Conservation (phyloP, 768 basidiomycete genomes). For the Paxillus ammoniavirescens region DNA sequence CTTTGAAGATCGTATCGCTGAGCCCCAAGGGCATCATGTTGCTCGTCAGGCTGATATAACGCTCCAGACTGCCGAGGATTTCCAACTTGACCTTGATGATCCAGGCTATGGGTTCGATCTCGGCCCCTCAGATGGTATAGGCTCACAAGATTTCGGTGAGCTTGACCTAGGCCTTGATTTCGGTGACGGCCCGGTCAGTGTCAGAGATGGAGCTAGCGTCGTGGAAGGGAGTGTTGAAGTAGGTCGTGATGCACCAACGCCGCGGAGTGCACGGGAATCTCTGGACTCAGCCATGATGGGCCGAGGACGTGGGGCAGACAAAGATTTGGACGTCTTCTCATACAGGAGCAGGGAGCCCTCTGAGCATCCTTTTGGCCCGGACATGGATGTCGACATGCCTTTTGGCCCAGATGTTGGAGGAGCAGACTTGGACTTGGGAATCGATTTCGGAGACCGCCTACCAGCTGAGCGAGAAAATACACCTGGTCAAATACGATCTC, state of each 20-base stretch:
- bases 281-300: conserved; percentile 63
- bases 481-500: conserved; percentile 56
- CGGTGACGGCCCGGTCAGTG: conserved; percentile 53
- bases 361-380: conserved; percentile 62
- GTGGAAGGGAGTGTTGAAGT: conserved; percentile 61
- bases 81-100: conserved; percentile 61
- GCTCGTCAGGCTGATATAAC: conserved; percentile 88
- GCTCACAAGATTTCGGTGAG: conserved; percentile 76
- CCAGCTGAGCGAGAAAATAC: conserved; percentile 48
- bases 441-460: conserved; percentile 63
- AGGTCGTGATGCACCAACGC: conserved; percentile 65
- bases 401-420: conserved; percentile 49
- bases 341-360: conserved; percentile 62
- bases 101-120: conserved; percentile 70
- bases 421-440: conserved; percentile 65
- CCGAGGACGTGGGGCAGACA: conserved; percentile 39
- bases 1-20: conserved; percentile 62
- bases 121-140: conserved; percentile 78
- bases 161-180: conserved; percentile 78
- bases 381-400: conserved; percentile 49
- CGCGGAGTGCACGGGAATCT: conserved; percentile 48
- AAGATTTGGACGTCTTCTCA: conserved; percentile 65
- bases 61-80: conserved; percentile 73
- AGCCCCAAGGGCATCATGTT: conserved; percentile 73
- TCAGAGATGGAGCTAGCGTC: conserved; percentile 48